Percentiles rank a stretch among this genome's conserved stretches.
phyloP scores from a whole-genome alignment of 768 basidiomycete species.

The Tylopilus rubrobrunneus region DNA sequence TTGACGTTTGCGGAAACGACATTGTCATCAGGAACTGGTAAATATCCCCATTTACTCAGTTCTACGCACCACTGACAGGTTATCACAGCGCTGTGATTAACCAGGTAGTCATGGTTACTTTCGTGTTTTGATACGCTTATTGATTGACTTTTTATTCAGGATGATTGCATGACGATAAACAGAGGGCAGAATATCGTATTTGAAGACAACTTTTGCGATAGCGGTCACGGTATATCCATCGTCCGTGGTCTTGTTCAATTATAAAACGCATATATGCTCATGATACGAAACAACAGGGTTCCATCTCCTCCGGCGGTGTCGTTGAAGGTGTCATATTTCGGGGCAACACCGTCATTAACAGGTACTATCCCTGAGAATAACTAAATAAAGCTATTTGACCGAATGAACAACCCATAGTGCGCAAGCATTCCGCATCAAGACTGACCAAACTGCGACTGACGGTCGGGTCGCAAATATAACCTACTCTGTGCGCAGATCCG shows the following conservation, averaged over 20 bases:
- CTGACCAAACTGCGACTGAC: slow-evolving; percentile 39
- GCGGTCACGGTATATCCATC: slow-evolving; percentile 65
- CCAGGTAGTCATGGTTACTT: slow-evolving; percentile 14
- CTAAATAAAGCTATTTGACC: not conserved
- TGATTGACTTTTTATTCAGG: slow-evolving; percentile 27
- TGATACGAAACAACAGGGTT: slow-evolving; percentile 39
- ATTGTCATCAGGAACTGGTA: slow-evolving; percentile 33
- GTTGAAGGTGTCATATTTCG: slow-evolving; percentile 47
- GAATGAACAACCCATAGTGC: slow-evolving; percentile 29
- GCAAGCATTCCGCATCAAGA: slow-evolving; percentile 64
- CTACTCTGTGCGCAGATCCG: slow-evolving; percentile 37
- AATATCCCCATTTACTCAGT: not conserved
- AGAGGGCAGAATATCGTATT: slow-evolving; percentile 43
- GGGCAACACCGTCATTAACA: slow-evolving; percentile 53
- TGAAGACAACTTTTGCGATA: slow-evolving; percentile 48
- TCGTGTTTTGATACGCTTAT: not conserved
- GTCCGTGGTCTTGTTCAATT: slow-evolving; percentile 12
- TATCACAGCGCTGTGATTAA: slow-evolving; percentile 20
- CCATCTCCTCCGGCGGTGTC: slow-evolving; percentile 42
- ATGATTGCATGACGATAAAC: slow-evolving; percentile 62
- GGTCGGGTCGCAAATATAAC: slow-evolving; percentile 48
- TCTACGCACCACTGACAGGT: not conserved
- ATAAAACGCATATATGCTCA: not conserved
- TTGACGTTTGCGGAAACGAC: slow-evolving; percentile 38
- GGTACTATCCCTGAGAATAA: slow-evolving; percentile 30